Base-by-base conservation (phyloP, 73 alveolate genomes). In the Urostyla sp. region DNA sequence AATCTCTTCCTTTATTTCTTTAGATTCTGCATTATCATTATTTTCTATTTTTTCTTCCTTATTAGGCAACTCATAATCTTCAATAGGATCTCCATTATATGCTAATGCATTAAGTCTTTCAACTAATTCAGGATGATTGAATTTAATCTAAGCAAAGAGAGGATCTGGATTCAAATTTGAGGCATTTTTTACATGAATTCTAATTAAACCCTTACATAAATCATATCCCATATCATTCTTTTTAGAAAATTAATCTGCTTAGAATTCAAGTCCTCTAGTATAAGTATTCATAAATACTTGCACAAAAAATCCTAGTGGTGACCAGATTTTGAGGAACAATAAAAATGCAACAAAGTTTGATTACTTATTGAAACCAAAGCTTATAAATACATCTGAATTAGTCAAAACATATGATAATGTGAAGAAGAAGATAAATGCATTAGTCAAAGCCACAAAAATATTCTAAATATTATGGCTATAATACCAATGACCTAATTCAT, bases 401-500 rank as follows among this genome's bases (percentile, higher is more conserved):
- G 77, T 61, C 23, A 72, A 49, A 31, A 74, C 90, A 58, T 86
- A 87, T 53, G 85, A 72, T 31, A 75, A 69, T 2, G 87, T 40
- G 79, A 66, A 87, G 80, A 79, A 94, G 34, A 75, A 74, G 38
- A 83, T 66, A 81, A 85, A 95, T 53, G 72, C 18, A 38, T 58
- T 74, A 56, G 35, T 50, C 87, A 77, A 84, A 58, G 72, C 50
- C 60, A 87, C 77, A 10, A 52, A 24, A 88, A 87, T 59, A 52
- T 78, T 57, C 57, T 51, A n/a, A 40, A 76, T 27, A 51, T 67
- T 85, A 75, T 96, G 99, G 31, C 78, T 82, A 67, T 78, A 84
- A 50, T 76, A 73, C 99, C 99, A 96, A 87, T 96, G 99, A 30
- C 99, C 99, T 16, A 96, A 67, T 80, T 96, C 99, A 80, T 96